Conservation (phyloP, 352 stramenopile genomes). For the Halophytophthora polymorphica region DNA sequence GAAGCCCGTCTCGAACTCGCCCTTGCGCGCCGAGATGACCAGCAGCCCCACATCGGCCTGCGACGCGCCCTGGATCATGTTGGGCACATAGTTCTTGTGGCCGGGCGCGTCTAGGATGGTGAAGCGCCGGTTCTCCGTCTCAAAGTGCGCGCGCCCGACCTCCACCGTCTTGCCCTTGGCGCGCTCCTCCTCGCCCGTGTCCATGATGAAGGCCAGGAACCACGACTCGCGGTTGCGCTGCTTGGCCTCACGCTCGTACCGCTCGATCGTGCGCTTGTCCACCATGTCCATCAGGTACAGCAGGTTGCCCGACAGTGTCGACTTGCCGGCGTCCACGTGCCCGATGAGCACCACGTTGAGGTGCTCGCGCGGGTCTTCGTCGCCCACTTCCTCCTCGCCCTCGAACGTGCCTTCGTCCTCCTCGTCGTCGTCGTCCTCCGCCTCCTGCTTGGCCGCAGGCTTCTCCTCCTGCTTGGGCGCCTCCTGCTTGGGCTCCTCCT, state of each 20-base stretch:
- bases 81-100: constrained; percentile 99
- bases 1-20: constrained; percentile 99
- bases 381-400: constrained; percentile 65
- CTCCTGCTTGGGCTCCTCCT: constrained; percentile 15
- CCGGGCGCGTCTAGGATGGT: constrained; percentile 99
- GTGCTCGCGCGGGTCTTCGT: constrained; percentile 96
- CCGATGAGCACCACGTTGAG: constrained; percentile 99
- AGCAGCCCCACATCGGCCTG: constrained; percentile 98
- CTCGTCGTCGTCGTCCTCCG: constrained; percentile 24
- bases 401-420: constrained; percentile 58
- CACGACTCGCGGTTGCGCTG: constrained; percentile 76
- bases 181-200: constrained; percentile 98
- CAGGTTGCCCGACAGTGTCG: constrained; percentile 97
- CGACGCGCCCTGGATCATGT: constrained; percentile 97
- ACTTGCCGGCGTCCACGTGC: constrained; percentile 99
- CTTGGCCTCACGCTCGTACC: constrained; percentile 98
- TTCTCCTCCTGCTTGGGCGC: constrained; percentile 27
- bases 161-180: constrained; percentile 91
- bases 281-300: constrained; percentile 98
- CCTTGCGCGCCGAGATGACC: constrained; percentile 94
- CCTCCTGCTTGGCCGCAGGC: constrained; percentile 1
- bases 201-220: constrained; percentile 99
- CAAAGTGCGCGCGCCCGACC: constrained; percentile 95
- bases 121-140: constrained; percentile 93
- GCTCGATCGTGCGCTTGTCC: constrained; percentile 99